Evolutionary conservation across 768 basidiomycete genomes (phyloP).

Genomic region (Naganishia antarctica): DNA sequence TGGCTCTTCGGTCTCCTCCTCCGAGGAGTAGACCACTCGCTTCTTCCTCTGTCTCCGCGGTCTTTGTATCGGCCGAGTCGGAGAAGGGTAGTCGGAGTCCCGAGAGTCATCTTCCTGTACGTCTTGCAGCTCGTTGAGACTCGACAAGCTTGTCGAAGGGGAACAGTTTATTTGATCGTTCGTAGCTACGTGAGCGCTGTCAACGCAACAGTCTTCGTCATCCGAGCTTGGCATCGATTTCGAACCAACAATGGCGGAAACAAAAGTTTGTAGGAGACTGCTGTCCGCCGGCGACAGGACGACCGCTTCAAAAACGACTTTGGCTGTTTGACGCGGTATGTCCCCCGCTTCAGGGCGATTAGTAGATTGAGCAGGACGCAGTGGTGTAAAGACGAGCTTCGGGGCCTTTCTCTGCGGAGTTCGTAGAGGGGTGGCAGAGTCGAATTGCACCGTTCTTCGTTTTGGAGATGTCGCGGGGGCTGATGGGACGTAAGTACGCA

Average conservation of each 20-base stretch:
- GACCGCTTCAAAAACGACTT: neutral
- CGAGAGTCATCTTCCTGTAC: neutral
- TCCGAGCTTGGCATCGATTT: too few relatives aligned
- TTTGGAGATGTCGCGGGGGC: neutral
- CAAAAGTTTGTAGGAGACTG: neutral
- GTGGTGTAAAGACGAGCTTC: constrained; percentile 3
- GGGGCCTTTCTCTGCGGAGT: constrained; percentile 8
- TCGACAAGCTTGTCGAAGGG: neutral
- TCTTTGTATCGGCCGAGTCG: neutral
- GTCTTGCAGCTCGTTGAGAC: neutral
- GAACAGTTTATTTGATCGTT: too few relatives aligned
- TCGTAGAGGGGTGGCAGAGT: neutral
- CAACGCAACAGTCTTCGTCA: too few relatives aligned
- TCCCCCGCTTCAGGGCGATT: too few relatives aligned
- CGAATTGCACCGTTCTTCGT: constrained; percentile 1
- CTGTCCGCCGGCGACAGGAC: neutral
- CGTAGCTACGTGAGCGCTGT: too few relatives aligned
- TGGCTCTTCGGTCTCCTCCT: neutral
- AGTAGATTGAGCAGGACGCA: neutral
- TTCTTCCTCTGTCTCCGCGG: neutral
- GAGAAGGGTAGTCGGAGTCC: neutral
- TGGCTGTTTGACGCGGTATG: neutral
- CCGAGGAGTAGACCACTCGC: constrained; percentile 11
- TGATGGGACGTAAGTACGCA: neutral
- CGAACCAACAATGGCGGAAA: neutral